Evolutionary conservation across 768 basidiomycete species (phyloP), one percentile per base, ranked within the genome.

Genomic region (Gymnopilus junonius): DNA sequence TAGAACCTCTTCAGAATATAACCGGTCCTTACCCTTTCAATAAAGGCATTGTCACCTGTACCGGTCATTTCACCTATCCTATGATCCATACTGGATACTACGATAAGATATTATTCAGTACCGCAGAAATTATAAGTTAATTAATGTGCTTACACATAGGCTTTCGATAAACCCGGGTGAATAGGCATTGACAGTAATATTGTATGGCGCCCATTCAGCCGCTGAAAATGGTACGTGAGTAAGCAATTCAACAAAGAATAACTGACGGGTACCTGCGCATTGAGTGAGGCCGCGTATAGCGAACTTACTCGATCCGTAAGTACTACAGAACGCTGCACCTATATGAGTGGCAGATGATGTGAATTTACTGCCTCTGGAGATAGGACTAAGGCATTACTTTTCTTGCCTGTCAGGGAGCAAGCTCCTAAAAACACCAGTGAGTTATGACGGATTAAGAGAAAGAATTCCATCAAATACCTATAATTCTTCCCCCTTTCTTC

Each of bases 401-500:
- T n/a, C n/a, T n/a, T n/a, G n/a, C n/a, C n/a, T n/a, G n/a, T n/a
- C n/a, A n/a, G n/a, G n/a, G n/a, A n/a, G n/a, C n/a, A n/a, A n/a
- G n/a, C n/a, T n/a, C n/a, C n/a, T n/a, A n/a, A n/a, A n/a, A n/a
- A n/a, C n/a, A n/a, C n/a, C n/a, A n/a, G n/a, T n/a, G n/a, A n/a
- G n/a, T n/a, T n/a, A n/a, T n/a, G n/a, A n/a, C n/a, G n/a, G n/a
- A n/a, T n/a, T n/a, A n/a, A n/a, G n/a, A n/a, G n/a, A n/a, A n/a
- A n/a, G n/a, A n/a, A n/a, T n/a, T n/a, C n/a, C n/a, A n/a, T n/a
- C n/a, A n/a, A n/a, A n/a, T n/a, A 43, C 88, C 83, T 27, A 89
- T 80, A 62, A 90, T 85, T 17, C 83, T 77, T 1, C 88, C 85
- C 15, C 85, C 82, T 5, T 73, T 74, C 0, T 82, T 80, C 73